Base-by-base conservation (phyloP, 257 asterid species). In the Penstemon newberryi region DNA sequence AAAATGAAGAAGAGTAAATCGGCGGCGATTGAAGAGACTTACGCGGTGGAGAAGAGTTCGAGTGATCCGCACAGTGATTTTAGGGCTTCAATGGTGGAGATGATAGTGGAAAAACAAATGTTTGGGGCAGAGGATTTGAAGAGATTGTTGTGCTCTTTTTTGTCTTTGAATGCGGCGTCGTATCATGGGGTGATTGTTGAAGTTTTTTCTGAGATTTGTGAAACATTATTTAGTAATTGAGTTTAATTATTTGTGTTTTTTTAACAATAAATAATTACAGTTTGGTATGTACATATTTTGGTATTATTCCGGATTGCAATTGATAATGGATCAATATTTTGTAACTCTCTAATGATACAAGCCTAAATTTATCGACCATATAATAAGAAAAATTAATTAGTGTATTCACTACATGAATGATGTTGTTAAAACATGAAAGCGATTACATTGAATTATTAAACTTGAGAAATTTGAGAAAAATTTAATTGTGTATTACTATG, bases 81-180 rank as follows among this genome's bases (percentile, higher is more conserved):
- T 61, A 77, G 82, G 62, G 78, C 74, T 46, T 84, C 90, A 62
- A 84, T 82, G 81, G 69, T 82, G 78, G 90, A 82, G 52, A 82
- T 84, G 90, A 84, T 84, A 25, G 46, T 80, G 36, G 87, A 78
- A 70, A 84, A 80, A 40, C 86, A 78, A 67, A 75, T 80, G 4
- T 69, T 82, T 61, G 84, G 84, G 46, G 65, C 61, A 3, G 68
- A 75, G 43, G 84, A 80, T 65, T 78, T 84, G 67, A 73, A 80
- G 62, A 73, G 51, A 71, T 79, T 84, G 45, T 18, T 84, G 79
- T 67, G 62, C 44, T 76, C 80, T 54, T 82, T 75, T 36, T 37
- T 84, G 58, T 69, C 75, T 64, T 73, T 84, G 73, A 84, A 84
- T 76, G 69, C 78, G 7, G 64, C 67, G 13, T 50, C 36, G 73